A percentile compares a stretch with the other conserved stretches of the same genome.
These are phyloP conservation scores for Epichloe sibirici DNA, from an alignment of 2,329 filamentous ascomycete species.

Conservation along the genomic window DNA sequence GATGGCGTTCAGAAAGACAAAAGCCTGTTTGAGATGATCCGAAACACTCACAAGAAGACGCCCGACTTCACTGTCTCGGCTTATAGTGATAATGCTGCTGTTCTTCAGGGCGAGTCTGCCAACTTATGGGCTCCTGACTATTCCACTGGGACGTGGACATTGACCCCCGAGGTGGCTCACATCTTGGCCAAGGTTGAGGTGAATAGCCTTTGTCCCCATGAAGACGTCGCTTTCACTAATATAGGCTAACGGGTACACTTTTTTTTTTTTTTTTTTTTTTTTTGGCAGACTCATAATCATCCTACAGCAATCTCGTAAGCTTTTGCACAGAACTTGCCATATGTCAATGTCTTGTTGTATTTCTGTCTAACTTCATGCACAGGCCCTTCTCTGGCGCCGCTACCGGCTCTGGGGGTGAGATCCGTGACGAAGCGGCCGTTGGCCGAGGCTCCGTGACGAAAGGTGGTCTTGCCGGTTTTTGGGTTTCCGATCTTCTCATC, in stretches of 20 bases:
- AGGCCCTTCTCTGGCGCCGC: constrained; percentile 77
- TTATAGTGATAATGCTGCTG: constrained; percentile 97
- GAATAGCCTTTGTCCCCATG: background rate
- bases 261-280: too few species aligned
- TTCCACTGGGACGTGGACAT: constrained; percentile 74
- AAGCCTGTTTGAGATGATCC: constrained; percentile 90
- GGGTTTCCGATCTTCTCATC: constrained; percentile 86
- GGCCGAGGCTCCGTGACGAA: constrained; percentile 88
- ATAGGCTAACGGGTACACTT: background rate
- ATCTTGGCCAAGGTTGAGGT: constrained; percentile 81
- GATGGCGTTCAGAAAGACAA: constrained; percentile 69
- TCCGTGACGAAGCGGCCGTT: constrained; percentile 88
- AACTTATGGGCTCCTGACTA: constrained; percentile 76
- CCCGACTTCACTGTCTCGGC: constrained; percentile 82
- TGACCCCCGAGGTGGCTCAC: constrained; percentile 76
- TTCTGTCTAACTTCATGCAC: background rate
- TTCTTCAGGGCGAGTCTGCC: constrained; percentile 35
- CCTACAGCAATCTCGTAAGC: constrained; percentile 73
- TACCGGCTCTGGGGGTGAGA: constrained; percentile 90
- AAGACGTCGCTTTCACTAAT: background rate
- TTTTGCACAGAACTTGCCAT: background rate
- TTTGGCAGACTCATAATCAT: constrained; percentile 69
- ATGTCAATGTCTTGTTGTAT: background rate
- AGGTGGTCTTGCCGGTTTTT: constrained; percentile 84
- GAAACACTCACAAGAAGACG: constrained; percentile 78